phyloP scores from a whole-genome alignment of 306 rosid genomes.

The Alnus rubra region DNA sequence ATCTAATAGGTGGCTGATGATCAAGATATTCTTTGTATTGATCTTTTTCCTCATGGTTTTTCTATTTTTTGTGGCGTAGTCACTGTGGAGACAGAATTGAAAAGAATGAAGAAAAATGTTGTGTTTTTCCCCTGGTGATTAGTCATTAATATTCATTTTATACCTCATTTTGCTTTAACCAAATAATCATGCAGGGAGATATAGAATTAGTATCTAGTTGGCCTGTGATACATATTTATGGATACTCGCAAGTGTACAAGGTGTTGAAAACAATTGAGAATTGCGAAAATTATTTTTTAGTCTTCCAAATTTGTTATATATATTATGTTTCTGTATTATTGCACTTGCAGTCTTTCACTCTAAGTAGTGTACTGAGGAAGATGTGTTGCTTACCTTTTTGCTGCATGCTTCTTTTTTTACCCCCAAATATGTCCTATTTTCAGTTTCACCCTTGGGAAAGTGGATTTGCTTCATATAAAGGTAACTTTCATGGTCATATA shows the following conservation, averaged over 20 bases:
- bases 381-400: neutral
- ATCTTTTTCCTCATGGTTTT: constrained; percentile 94
- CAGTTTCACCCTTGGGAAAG: neutral
- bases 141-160: constrained; percentile 31
- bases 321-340: neutral
- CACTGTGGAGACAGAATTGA: constrained; percentile 33
- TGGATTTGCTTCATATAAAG: neutral
- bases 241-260: constrained; percentile 39
- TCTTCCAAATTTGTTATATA: neutral
- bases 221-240: constrained; percentile 43
- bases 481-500: neutral
- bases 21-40: constrained; percentile 97
- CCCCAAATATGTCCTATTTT: neutral
- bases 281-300: constrained; percentile 10
- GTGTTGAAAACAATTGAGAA: constrained; percentile 29
- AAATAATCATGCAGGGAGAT: constrained; percentile 30
- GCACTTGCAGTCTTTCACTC: neutral
- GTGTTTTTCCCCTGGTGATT: constrained; percentile 34
- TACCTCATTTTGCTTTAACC: constrained; percentile 22
- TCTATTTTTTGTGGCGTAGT: constrained; percentile 97
- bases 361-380: neutral
- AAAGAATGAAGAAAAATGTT: constrained; percentile 35
- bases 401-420: neutral
- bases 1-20: constrained; percentile 99
- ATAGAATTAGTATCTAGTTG: constrained; percentile 33